Evolutionary conservation across 768 basidiomycete species (phyloP), one percentile per base, ranked within the genome.

Genomic region (Lactarius vividus): DNA sequence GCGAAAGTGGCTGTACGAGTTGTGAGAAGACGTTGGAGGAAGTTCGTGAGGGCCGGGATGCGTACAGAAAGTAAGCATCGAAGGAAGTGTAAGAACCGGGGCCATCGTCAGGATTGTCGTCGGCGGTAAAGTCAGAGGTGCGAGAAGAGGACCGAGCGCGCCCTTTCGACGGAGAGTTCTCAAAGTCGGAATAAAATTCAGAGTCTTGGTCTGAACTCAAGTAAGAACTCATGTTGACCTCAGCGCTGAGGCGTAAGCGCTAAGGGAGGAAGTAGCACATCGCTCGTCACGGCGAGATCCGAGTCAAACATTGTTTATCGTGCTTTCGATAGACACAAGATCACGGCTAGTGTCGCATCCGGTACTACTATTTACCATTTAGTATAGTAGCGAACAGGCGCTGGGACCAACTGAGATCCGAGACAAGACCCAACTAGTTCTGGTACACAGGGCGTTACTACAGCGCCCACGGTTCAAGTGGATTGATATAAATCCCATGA

Each of bases 21-120:
- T 82, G 74, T 0, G 94, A 92, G 75, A 94, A 94, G 57, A 92
- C 83, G 71, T 89, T 88, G 65, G 86, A 78, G 37, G 92, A 93
- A 35, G 94, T 96, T 67, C 85, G 84, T 1, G 86, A 77, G 18
- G 88, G 83, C 28, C 85, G 80, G 10, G 86, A 79, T 33, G 83
- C 79, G 46, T 86, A 82, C 7, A 79, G 81, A 74, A 98, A 92
- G 78, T 96, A 98, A 26, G 88, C 86, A 77, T 98, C 95, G 62
- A 95, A 94, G 8, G 87, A 79, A 7, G 91, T 86, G 29, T 94
- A 92, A 4, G 86, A 82, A 57, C 91, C 75, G 49, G 72, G 64
- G 15, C 39, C 63, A 29, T 69, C 66, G 23, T 66, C 56, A 20
- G 72, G 69, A 13, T 65, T 71, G 44, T 69, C 69, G 20, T 73